Evolutionary conservation across 2,329 filamentous ascomycete genomes (phyloP).

Genomic region (Penicillium sp.): DNA sequence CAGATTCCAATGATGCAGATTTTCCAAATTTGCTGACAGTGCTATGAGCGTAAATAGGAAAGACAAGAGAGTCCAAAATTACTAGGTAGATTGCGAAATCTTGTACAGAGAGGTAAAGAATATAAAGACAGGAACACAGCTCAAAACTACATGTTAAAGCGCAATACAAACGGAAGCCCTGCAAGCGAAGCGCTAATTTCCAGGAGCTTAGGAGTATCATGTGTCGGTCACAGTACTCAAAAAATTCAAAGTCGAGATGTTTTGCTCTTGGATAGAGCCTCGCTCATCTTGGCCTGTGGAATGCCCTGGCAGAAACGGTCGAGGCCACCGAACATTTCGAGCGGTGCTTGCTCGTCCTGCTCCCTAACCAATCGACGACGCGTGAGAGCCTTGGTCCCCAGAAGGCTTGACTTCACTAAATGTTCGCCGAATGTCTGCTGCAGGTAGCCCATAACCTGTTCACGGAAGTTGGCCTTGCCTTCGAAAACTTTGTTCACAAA

Average conservation of each 20-base stretch:
- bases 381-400: background rate
- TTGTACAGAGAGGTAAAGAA: background rate
- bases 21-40: no score
- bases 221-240: background rate
- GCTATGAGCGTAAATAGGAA: background rate
- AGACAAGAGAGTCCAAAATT: background rate
- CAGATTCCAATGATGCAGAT: no score
- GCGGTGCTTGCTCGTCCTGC: background rate
- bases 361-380: background rate
- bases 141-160: background rate
- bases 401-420: background rate
- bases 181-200: background rate
- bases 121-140: background rate
- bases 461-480: background rate
- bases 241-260: slow-evolving; percentile 1
- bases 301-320: background rate
- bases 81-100: background rate
- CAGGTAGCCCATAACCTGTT: background rate
- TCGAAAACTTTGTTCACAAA: background rate
- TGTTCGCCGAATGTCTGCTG: background rate
- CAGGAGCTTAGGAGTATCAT: background rate
- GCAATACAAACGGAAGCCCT: background rate
- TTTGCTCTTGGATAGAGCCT: background rate
- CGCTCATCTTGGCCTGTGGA: background rate
- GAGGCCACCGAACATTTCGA: slow-evolving; percentile 10